Percentiles rank a stretch among this genome's conserved stretches.
phyloP scores from a whole-genome alignment of 192 early-diverging fungal genomes.

The Umbelopsis sp. region DNA sequence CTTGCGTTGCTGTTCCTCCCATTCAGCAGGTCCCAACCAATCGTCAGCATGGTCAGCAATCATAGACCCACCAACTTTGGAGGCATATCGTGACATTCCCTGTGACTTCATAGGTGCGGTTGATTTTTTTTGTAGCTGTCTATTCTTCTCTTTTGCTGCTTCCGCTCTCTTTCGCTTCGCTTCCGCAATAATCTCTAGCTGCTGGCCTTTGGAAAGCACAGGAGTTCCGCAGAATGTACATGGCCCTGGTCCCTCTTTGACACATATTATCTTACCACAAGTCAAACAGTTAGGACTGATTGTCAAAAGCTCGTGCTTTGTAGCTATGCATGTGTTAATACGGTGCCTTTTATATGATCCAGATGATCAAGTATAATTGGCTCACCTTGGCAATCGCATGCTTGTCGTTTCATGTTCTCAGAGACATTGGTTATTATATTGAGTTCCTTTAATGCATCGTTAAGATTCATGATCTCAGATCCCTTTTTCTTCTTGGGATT shows the following conservation, averaged over 20 bases:
- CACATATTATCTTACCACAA: conserved; percentile 65
- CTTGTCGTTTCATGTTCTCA: conserved; percentile 42
- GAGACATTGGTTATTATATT: conserved; percentile 41
- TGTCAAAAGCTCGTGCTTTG: conserved; percentile 52
- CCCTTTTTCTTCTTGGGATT: conserved; percentile 46
- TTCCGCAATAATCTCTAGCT: conserved; percentile 48
- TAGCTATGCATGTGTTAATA: conserved; percentile 34
- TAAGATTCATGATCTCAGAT: conserved; percentile 43
- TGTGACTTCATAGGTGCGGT: conserved; percentile 7
- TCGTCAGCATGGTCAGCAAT: conserved; percentile 25
- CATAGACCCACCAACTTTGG: conserved; percentile 46
- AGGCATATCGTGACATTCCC: conserved; percentile 43
- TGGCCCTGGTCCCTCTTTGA: conserved; percentile 52
- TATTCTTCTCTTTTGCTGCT: conserved; percentile 40
- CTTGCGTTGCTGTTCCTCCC: conserved; percentile 26
- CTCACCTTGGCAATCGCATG: conserved; percentile 54
- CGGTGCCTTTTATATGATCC: background rate
- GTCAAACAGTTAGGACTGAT: conserved; percentile 59
- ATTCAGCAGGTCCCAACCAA: conserved; percentile 23
- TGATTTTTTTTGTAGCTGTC: conserved; percentile 29
- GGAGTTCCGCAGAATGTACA: conserved; percentile 57
- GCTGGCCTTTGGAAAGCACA: conserved; percentile 55
- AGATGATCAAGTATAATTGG: background rate
- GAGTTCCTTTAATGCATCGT: conserved; percentile 53
- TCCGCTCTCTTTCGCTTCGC: conserved; percentile 48